Evolutionary conservation across 257 asterid genomes (phyloP).

Genomic region (Solanum commersonii): DNA sequence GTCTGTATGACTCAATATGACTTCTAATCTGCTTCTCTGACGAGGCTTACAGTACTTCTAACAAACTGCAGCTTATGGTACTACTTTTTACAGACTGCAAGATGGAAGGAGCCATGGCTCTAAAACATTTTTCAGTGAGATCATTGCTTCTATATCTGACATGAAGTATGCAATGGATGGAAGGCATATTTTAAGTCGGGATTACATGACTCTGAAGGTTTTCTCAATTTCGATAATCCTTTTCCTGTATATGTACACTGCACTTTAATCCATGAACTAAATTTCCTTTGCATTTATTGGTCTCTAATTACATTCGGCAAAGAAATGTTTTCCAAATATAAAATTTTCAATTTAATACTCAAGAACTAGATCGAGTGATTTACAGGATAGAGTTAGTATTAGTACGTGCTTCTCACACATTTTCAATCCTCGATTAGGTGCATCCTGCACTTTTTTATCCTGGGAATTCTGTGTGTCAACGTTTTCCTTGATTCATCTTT

Average conservation of each 20-base stretch:
- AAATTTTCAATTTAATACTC: background rate
- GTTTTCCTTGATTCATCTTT: background rate
- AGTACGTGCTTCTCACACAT: background rate
- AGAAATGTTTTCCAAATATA: background rate
- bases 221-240: background rate
- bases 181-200: slow-evolving; percentile 88
- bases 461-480: background rate
- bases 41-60: background rate
- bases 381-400: background rate
- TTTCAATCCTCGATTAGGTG: background rate
- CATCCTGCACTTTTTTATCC: background rate
- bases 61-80: slow-evolving; percentile 7
- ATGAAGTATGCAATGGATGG: slow-evolving; percentile 92
- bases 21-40: background rate
- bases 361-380: background rate
- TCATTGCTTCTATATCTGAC: slow-evolving; percentile 97
- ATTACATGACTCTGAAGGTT: slow-evolving; percentile 99
- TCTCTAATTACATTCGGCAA: background rate
- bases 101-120: slow-evolving; percentile 94
- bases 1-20: background rate
- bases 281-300: background rate
- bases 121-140: slow-evolving; percentile 97
- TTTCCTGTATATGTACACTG: background rate
- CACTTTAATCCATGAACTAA: background rate
- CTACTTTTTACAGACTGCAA: slow-evolving; percentile 69